phyloP scores from a whole-genome alignment of 495 filamentous ascomycete species.

The Venustampulla echinocandica region DNA sequence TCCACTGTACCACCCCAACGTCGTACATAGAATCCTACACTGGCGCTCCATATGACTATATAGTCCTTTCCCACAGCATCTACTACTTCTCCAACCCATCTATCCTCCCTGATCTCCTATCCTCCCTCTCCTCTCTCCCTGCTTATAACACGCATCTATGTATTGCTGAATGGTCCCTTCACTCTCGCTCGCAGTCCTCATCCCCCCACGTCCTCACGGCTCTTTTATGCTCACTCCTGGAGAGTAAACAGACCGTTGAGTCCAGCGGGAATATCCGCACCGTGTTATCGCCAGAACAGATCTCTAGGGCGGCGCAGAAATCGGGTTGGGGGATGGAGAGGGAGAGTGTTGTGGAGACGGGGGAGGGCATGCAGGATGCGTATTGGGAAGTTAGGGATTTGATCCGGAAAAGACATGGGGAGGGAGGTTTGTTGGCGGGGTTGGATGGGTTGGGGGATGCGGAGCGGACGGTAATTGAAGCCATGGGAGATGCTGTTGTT shows the following conservation, averaged over 20 bases:
- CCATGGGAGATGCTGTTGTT: conserved; percentile 25
- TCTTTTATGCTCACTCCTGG: conserved; percentile 4
- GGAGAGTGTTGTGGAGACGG: conserved; percentile 23
- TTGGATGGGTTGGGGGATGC: conserved; percentile 30
- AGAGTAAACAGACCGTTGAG: conserved; percentile 16
- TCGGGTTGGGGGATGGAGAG: conserved; percentile 26
- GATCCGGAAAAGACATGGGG: conserved; percentile 19
- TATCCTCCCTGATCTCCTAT: conserved; percentile 16
- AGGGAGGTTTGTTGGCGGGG: conserved; percentile 25
- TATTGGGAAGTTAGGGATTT: conserved; percentile 35
- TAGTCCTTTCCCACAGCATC: conserved; percentile 39
- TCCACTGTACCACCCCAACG: conserved; percentile 24
- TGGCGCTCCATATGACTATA: conserved; percentile 30
- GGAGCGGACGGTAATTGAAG: conserved; percentile 25
- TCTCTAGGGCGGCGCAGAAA: conserved; percentile 11
- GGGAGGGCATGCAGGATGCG: conserved; percentile 34
- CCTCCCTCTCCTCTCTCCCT: conserved; percentile 21
- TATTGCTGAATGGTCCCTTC: conserved; percentile 19
- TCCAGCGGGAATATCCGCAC: conserved; percentile 38
- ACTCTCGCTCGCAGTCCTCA: not conserved
- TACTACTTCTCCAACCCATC: conserved; percentile 41
- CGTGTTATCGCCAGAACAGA: conserved; percentile 26
- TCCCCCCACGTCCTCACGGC: conserved; percentile 15
- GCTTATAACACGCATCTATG: conserved; percentile 23
- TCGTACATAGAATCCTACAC: conserved; percentile 22